Evolutionary conservation across 2,329 filamentous ascomycete genomes (phyloP), one percentile per base, ranked within the genome.

Genomic region (Aspergillus caelatus): DNA sequence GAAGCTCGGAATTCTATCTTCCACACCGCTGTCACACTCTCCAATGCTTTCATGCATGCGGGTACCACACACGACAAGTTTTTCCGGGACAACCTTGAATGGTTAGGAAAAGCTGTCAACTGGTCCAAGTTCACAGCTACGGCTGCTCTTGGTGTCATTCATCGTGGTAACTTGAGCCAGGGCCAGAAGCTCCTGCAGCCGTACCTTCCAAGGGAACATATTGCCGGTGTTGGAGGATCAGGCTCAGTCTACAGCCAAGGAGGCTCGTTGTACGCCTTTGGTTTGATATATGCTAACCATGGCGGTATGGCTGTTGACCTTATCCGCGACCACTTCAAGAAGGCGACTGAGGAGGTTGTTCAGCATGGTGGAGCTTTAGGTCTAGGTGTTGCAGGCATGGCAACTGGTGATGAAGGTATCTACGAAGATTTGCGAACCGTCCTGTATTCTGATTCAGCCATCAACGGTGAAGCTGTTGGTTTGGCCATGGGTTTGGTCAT

Each of bases 41-140:
- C 94, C 74, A 98, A 98, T 73, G 95, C 94, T 12, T 98, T 99
- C 78, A 99, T 99, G 95, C 96, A 99, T 77, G 94, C 96, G 60
- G 96, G 95, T 63, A 99, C 95, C 0, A 97, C 94, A 0, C 95
- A 97, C 72, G 95, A 99, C 81, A 96, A 94, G 74, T 99, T 99
- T 82, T 98, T 99, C 88, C 88, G 96, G 9, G 93, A 98, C 74
- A 99, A 99, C 76, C 81, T 99, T 28, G 95, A 99, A 69, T 99
- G 95, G 95, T 82, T 99, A 4, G 94, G 94, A 65, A 99, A 98
- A 83, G 95, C 95, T 30, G 93, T 98, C 55, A 99, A 99, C 82
- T 99, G 95, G 95, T 97, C 94, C 65, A 99, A 99, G 78, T 99
- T 99, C 77, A 97, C 95, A 0, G 95, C 95, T 16, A 99, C 95